Conservation (phyloP, 164 flowering plant genomes). For the Umbellularia californica region DNA sequence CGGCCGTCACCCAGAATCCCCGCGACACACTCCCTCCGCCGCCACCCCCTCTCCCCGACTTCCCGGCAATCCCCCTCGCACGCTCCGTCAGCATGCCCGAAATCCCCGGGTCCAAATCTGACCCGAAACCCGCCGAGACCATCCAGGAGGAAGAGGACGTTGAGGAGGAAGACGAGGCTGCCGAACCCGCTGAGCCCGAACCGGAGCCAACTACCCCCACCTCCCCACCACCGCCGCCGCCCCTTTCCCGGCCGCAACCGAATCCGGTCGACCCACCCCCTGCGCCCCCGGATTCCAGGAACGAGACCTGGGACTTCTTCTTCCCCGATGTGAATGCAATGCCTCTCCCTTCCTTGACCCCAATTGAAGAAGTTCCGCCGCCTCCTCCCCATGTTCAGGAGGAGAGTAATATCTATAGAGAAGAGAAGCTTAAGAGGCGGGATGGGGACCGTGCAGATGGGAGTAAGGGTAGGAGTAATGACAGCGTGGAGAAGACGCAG, state of each 20-base stretch:
- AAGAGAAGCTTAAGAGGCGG: slow-evolving; percentile 7
- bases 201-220: slow-evolving; percentile 27
- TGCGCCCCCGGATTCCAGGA: slow-evolving; percentile 29
- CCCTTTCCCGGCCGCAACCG: slow-evolving; percentile 31
- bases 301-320: slow-evolving; percentile 74
- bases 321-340: slow-evolving; percentile 32
- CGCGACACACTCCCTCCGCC: slow-evolving; percentile 28
- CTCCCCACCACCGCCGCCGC: slow-evolving; percentile 16
- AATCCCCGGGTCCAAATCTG: slow-evolving; percentile 25
- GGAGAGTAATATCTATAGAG: slow-evolving; percentile 23
- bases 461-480: slow-evolving; percentile 21
- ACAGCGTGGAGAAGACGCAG: neutral
- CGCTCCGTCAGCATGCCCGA: slow-evolving; percentile 66
- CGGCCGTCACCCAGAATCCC: slow-evolving; percentile 28
- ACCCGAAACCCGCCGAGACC: slow-evolving; percentile 14
- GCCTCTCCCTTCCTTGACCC: slow-evolving; percentile 27
- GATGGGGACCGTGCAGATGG: slow-evolving; percentile 14
- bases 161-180: slow-evolving; percentile 17
- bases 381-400: slow-evolving; percentile 3
- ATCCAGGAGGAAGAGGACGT: slow-evolving; percentile 39
- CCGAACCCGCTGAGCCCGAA: neutral
- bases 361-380: slow-evolving; percentile 20
- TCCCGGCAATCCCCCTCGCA: slow-evolving; percentile 68
- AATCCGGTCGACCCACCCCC: slow-evolving; percentile 7
- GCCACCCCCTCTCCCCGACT: slow-evolving; percentile 39